phyloP scores from a whole-genome alignment of 345 rosid genomes.

The Euphorbia lathyris region DNA sequence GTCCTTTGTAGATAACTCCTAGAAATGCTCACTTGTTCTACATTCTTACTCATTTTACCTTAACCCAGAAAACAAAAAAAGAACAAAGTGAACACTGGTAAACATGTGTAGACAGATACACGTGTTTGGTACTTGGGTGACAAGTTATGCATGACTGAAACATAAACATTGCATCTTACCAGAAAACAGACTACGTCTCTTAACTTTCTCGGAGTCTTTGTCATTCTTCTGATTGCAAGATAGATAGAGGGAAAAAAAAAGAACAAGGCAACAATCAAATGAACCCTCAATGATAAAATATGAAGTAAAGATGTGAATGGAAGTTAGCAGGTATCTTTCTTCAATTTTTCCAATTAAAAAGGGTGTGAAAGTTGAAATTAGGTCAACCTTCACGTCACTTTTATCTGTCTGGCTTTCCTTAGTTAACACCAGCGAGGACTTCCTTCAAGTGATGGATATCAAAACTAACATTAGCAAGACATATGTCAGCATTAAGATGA shows the following conservation, averaged over 20 bases:
- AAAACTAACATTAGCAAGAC: conserved; percentile 14
- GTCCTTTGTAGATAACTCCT: conserved; percentile 38
- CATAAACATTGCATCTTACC: conserved; percentile 22
- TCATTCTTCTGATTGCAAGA: conserved; percentile 32
- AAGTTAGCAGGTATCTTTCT: not conserved
- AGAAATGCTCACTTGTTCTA: conserved; percentile 31
- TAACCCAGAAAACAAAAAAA: conserved; percentile 24
- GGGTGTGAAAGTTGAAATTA: not conserved
- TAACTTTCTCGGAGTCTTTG: conserved; percentile 24
- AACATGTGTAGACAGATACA: not conserved
- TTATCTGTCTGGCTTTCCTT: conserved; percentile 28
- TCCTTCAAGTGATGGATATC: conserved; percentile 42
- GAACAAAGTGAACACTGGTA: not conserved
- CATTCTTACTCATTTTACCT: conserved; percentile 46
- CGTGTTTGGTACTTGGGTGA: not conserved
- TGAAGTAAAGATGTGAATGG: not conserved
- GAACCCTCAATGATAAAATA: not conserved
- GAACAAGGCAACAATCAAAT: not conserved
- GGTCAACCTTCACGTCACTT: conserved; percentile 26
- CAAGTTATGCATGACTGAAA: not conserved
- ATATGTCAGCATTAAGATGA: not conserved
- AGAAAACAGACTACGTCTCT: conserved; percentile 19
- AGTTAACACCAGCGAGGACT: conserved; percentile 40
- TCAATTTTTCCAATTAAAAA: not conserved
- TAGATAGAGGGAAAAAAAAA: not conserved